Evolutionary conservation across 108 stramenopile genomes (phyloP).

Genomic region (Skeletonema potamos): DNA sequence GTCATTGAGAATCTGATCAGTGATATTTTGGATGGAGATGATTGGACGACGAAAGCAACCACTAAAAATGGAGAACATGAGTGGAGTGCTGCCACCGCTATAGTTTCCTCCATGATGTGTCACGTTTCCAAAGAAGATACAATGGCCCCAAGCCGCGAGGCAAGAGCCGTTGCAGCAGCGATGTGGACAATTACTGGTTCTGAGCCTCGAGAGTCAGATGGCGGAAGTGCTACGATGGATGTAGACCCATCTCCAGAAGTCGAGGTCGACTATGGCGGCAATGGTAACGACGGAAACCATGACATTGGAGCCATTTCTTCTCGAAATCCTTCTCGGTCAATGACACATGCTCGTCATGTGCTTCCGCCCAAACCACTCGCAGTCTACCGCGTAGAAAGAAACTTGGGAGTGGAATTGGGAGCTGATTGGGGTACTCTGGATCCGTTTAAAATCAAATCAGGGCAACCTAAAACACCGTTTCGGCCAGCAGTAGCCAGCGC

Average conservation of each 20-base stretch:
- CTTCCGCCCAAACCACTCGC: constrained; percentile 43
- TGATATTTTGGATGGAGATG: constrained; percentile 70
- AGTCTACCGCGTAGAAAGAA: constrained; percentile 30
- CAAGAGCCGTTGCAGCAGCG: constrained; percentile 75
- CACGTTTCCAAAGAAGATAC: constrained; percentile 84
- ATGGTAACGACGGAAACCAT: constrained; percentile 3
- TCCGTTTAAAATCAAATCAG: constrained; percentile 44
- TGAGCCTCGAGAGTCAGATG: constrained; percentile 17
- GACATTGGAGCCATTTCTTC: constrained; percentile 27
- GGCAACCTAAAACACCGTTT: constrained; percentile 45
- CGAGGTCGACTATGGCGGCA: constrained; percentile 41
- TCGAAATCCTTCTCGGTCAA: neutral
- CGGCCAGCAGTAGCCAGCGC: constrained; percentile 79
- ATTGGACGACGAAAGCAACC: constrained; percentile 50
- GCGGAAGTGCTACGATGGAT: constrained; percentile 8
- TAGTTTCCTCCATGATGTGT: constrained; percentile 73
- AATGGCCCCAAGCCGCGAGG: constrained; percentile 72
- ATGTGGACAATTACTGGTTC: constrained; percentile 83
- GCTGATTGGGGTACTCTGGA: constrained; percentile 71
- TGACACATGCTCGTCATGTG: constrained; percentile 12
- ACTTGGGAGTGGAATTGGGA: constrained; percentile 23
- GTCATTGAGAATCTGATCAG: constrained; percentile 58
- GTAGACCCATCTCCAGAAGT: constrained; percentile 59
- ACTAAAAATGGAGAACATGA: constrained; percentile 28
- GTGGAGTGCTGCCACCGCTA: constrained; percentile 74